These are phyloP conservation scores for Cercospora beticola DNA, from an alignment of 2,329 filamentous ascomycete genomes.

Conservation along the genomic window DNA sequence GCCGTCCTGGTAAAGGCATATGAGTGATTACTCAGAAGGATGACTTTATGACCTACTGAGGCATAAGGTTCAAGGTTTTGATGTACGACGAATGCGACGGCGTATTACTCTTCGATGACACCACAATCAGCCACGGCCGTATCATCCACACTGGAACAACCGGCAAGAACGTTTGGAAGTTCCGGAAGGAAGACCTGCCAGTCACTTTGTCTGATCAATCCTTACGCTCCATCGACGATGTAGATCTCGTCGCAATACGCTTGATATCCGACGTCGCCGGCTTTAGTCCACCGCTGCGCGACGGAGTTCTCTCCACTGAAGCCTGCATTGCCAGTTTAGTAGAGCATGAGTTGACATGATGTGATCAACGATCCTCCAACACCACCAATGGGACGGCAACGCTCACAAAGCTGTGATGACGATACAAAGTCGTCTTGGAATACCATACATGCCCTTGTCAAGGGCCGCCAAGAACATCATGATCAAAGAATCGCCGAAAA, in stretches of 20 bases:
- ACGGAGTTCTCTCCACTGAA: too few species aligned
- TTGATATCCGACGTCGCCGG: background rate
- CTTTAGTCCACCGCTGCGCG: background rate
- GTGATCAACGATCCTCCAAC: background rate
- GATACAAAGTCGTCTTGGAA: background rate
- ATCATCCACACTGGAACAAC: background rate
- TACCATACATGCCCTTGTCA: background rate
- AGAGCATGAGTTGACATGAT: background rate
- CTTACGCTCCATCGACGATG: background rate
- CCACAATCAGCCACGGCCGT: background rate
- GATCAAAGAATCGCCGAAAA: background rate
- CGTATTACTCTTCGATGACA: background rate
- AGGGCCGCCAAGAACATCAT: background rate
- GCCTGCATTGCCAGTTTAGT: background rate
- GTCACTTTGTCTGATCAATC: background rate
- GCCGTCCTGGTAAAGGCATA: background rate
- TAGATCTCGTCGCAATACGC: background rate
- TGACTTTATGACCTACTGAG: background rate
- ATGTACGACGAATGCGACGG: background rate
- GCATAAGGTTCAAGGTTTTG: background rate
- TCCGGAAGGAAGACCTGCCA: background rate
- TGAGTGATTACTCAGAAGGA: background rate
- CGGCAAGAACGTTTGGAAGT: background rate
- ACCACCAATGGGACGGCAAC: background rate
- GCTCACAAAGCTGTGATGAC: background rate